Evolutionary conservation across 306 rosid species (phyloP).

Genomic region (Dalbergia cultrata): DNA sequence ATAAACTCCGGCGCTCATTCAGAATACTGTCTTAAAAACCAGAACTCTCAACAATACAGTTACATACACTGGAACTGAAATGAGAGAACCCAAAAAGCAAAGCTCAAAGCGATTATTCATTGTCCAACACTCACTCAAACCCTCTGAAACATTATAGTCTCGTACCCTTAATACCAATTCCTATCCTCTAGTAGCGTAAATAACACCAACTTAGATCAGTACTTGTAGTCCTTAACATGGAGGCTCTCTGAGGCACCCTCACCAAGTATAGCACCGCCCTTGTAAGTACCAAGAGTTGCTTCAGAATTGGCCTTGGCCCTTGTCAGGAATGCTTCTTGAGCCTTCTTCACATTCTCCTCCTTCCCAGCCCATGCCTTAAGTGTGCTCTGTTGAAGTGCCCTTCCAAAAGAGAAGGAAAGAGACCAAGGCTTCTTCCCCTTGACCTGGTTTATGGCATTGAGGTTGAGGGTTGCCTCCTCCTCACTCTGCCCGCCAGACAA

Average conservation of each 20-base stretch:
- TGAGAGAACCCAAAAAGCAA: constrained; percentile 8
- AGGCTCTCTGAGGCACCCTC: constrained; percentile 52
- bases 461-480: constrained; percentile 53
- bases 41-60: background rate
- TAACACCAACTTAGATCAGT: constrained; percentile 40
- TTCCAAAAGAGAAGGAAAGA: constrained; percentile 58
- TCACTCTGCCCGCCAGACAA: constrained; percentile 59
- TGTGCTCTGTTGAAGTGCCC: constrained; percentile 61
- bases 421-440: constrained; percentile 62
- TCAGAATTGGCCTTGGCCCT: constrained; percentile 59
- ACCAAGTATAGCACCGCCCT: constrained; percentile 48
- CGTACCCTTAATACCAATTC: background rate
- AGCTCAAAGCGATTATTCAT: constrained; percentile 14
- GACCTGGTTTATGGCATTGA: constrained; percentile 55
- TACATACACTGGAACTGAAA: constrained; percentile 18
- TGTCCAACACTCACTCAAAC: constrained; percentile 7
- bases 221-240: constrained; percentile 49
- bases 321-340: constrained; percentile 48
- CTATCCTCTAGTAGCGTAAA: constrained; percentile 21
- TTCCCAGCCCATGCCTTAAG: constrained; percentile 58
- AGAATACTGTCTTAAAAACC: constrained; percentile 23
- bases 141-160: background rate
- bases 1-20: constrained; percentile 27
- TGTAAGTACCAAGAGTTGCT: constrained; percentile 55
- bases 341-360: constrained; percentile 53